Percentiles rank a stretch among this genome's conserved stretches.
Conservation (phyloP, 352 stramenopile genomes). For the Phytophthora vignae region DNA sequence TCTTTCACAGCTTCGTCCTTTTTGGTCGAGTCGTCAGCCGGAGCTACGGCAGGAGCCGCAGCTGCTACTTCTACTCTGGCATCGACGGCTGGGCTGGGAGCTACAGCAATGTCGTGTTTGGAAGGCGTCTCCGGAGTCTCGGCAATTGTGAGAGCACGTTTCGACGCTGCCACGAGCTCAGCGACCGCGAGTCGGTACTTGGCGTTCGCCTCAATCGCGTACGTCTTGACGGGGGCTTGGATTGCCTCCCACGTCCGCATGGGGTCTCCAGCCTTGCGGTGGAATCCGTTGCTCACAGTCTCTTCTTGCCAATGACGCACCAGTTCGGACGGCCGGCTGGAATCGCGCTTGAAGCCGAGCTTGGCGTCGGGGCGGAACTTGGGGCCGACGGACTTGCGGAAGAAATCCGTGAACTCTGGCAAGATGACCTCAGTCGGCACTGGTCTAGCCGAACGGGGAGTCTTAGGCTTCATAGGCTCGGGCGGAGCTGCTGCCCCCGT, state of each 20-base stretch:
- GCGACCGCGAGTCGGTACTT: slow-evolving; percentile 67
- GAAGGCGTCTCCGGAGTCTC: slow-evolving; percentile 16
- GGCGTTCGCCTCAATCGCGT: slow-evolving; percentile 72
- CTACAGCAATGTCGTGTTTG: slow-evolving; percentile 13
- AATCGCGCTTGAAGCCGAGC: slow-evolving; percentile 69
- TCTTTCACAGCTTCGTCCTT: slow-evolving; percentile 17
- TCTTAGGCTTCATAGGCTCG: slow-evolving; percentile 6
- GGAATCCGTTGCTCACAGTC: slow-evolving; percentile 52
- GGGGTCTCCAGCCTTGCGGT: slow-evolving; percentile 42
- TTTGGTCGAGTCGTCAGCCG: slow-evolving; percentile 3
- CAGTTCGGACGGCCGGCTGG: slow-evolving; percentile 47
- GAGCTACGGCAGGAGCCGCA: neutral
- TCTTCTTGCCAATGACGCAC: slow-evolving; percentile 74
- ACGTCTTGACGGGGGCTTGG: slow-evolving; percentile 74
- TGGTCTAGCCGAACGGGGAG: slow-evolving; percentile 14
- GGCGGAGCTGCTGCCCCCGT: neutral
- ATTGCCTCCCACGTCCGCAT: slow-evolving; percentile 84
- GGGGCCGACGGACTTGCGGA: slow-evolving; percentile 60
- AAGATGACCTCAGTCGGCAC: slow-evolving; percentile 43
- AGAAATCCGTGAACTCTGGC: slow-evolving; percentile 77
- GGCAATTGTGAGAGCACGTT: slow-evolving; percentile 29
- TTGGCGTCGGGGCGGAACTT: slow-evolving; percentile 56
- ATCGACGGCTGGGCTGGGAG: neutral
- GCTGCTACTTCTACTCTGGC: neutral
- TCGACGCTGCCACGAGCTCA: slow-evolving; percentile 54